These are phyloP conservation scores for Pichia pseudocactophila DNA, from an alignment of 805 yeast species.

Conservation along the genomic window DNA sequence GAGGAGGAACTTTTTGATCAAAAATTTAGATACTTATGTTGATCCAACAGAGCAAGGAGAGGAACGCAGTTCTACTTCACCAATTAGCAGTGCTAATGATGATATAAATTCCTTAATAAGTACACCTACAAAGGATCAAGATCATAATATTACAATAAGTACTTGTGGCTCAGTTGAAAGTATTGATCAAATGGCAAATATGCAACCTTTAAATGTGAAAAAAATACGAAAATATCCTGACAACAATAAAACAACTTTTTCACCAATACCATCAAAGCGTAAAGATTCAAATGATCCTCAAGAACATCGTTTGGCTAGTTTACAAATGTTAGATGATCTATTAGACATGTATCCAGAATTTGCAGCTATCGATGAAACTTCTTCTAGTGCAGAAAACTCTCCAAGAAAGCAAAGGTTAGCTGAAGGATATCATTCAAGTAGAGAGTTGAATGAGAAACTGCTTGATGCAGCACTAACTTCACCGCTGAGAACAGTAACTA, in stretches of 20 bases:
- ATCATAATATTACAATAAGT: slow-evolving; percentile 2
- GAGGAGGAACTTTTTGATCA: slow-evolving; percentile 25
- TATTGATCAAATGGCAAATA: background rate
- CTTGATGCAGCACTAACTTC: too few relatives aligned
- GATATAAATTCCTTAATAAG: slow-evolving; percentile 24
- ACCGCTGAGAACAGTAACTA: too few relatives aligned
- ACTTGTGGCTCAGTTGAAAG: slow-evolving; percentile 5
- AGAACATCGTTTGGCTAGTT: slow-evolving; percentile 17
- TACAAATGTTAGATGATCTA: slow-evolving; percentile 28
- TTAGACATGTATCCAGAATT: slow-evolving; percentile 15
- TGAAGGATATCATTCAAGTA: background rate
- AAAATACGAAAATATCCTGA: background rate
- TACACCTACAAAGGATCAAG: slow-evolving; percentile 1
- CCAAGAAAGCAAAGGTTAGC: background rate
- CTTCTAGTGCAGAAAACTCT: background rate
- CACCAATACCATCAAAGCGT: too few relatives aligned
- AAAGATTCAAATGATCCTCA: background rate
- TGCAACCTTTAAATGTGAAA: background rate
- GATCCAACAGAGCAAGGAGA: slow-evolving; percentile 5
- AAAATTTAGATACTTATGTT: slow-evolving; percentile 26
- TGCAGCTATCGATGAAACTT: background rate
- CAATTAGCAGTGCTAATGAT: slow-evolving; percentile 9
- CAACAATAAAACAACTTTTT: too few relatives aligned
- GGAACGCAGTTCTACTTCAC: background rate
- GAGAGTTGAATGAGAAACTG: background rate